Evolutionary conservation across 2,329 filamentous ascomycete species (phyloP), one percentile per base, ranked within the genome.

Genomic region (Xylaria sp.): DNA sequence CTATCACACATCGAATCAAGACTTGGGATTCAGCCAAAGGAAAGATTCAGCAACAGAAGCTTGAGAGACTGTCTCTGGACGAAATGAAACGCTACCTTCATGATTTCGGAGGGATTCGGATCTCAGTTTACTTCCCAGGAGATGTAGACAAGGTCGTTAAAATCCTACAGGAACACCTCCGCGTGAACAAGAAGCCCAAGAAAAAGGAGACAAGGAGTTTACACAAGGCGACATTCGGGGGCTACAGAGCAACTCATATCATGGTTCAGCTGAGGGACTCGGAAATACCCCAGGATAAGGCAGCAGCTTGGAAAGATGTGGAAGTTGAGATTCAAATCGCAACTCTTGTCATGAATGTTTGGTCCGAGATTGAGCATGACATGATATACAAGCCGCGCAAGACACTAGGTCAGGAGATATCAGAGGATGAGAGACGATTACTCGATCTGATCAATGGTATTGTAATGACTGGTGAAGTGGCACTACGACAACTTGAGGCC

Each of bases 271-370:
- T 43, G 8, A 43, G 10, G 7, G 18, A 43, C 8, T n/a, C 39
- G 3, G 41, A 43, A 20, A 43, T 43, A 43, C 41, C 41, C 10
- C 18, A 20, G 20, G 41, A 48, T 28, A 48, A 48, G 23, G 23
- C 15, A 10, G 23, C 45, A 10, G 23, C 45, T 13, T 48, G 45
- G 45, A 8, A 28, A 48, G 23, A 0, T 28, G 45, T 28, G 12
- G 5, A 28, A 9, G 45, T 48, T 48, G 45, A 48, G 45, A 48
- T 48, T 18, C 45, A 48, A 18, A 48, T 48, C 13, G 45, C 45
- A 18, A 48, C 45, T 23, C 45, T 48, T 28, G 45, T 48, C 45
- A 48, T 48, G 45, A 48, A 48, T 28, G 45, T 48, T 28, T 48
- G 45, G 45, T 48, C 23, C 13, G 45, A 48, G 20, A 48, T 48